These are phyloP conservation scores for Ustilaginoidea virens DNA, from an alignment of 2,329 filamentous ascomycete genomes.

Conservation along the genomic window DNA sequence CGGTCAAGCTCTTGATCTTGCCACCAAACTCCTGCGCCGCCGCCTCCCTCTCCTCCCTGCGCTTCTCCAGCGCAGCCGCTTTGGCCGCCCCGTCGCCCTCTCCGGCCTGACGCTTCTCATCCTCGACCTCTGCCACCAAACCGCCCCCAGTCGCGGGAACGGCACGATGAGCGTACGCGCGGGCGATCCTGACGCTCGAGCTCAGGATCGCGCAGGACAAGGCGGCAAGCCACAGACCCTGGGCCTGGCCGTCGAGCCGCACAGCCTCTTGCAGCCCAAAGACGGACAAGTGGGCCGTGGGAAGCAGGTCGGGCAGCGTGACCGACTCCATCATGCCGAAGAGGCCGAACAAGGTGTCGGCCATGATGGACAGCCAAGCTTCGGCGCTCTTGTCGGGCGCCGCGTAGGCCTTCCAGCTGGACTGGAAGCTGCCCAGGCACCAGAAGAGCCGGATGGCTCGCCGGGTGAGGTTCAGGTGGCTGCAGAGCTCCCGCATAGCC, in stretches of 20 bases:
- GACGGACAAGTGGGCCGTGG: slow-evolving; percentile 27
- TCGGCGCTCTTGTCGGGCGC: slow-evolving; percentile 15
- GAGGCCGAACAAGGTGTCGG: slow-evolving; percentile 45
- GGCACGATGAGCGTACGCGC: slow-evolving; percentile 18
- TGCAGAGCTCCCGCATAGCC: slow-evolving; percentile 20
- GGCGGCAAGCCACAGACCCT: slow-evolving; percentile 55
- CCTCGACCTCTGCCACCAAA: slow-evolving; percentile 7
- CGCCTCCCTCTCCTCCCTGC: slow-evolving; percentile 16
- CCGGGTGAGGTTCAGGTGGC: slow-evolving; percentile 32
- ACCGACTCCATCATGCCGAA: slow-evolving; percentile 53
- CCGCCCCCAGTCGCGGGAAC: slow-evolving; percentile 16
- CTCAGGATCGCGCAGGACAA: slow-evolving; percentile 34
- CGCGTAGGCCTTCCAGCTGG: slow-evolving; percentile 22
- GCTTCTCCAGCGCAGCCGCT: slow-evolving; percentile 15
- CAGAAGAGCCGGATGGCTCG: slow-evolving; percentile 55
- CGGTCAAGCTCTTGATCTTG: slow-evolving; percentile 16
- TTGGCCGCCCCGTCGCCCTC: slow-evolving; percentile 16
- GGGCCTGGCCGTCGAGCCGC: slow-evolving; percentile 40
- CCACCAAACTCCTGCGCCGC: slow-evolving; percentile 12
- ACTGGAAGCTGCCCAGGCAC: slow-evolving; percentile 44
- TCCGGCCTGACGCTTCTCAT: slow-evolving; percentile 6
- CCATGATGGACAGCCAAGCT: slow-evolving; percentile 36
- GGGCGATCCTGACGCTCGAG: slow-evolving; percentile 25
- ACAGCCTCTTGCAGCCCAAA: slow-evolving; percentile 34
- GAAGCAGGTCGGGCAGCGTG: slow-evolving; percentile 40